Evolutionary conservation across 306 rosid species (phyloP).

Genomic region (Hylodesmum podocarpum): DNA sequence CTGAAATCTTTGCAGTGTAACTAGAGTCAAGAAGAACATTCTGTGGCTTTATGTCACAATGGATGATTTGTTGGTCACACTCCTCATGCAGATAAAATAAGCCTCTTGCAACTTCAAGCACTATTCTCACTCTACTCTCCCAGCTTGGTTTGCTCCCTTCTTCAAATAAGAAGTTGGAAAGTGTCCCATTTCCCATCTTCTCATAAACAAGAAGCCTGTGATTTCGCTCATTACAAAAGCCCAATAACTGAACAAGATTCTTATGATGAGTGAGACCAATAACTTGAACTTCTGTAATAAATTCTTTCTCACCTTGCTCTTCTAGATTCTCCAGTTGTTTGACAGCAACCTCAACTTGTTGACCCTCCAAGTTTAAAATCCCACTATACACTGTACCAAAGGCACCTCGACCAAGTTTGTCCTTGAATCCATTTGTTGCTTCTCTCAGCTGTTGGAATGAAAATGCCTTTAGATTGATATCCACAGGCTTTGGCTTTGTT

Average conservation of each 20-base stretch:
- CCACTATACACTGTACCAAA: slow-evolving; percentile 35
- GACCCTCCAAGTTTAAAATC: slow-evolving; percentile 27
- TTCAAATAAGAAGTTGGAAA: slow-evolving; percentile 24
- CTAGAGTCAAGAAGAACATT: slow-evolving; percentile 41
- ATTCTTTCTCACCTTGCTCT: slow-evolving; percentile 37
- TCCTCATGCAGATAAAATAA: slow-evolving; percentile 38
- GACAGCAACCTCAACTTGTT: slow-evolving; percentile 39
- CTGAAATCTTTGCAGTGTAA: slow-evolving; percentile 32
- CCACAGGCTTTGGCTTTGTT: slow-evolving; percentile 31
- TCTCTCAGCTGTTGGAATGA: slow-evolving; percentile 38
- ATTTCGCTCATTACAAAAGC: slow-evolving; percentile 33
- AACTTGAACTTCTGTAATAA: slow-evolving; percentile 40
- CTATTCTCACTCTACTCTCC: slow-evolving; percentile 31
- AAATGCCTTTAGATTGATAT: slow-evolving; percentile 35
- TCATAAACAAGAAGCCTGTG: slow-evolving; percentile 42
- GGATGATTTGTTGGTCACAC: slow-evolving; percentile 39
- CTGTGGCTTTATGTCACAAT: slow-evolving; percentile 46
- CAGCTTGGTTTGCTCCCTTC: slow-evolving; percentile 32
- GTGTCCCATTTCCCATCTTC: slow-evolving; percentile 34
- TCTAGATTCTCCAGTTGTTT: slow-evolving; percentile 27
- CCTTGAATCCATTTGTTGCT: slow-evolving; percentile 37
- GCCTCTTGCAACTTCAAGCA: slow-evolving; percentile 34
- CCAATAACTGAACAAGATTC: slow-evolving; percentile 36
- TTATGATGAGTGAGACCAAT: slow-evolving; percentile 39
- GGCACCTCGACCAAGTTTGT: slow-evolving; percentile 35